Conservation (phyloP, 768 basidiomycete genomes). For the Rossbeevera mucosa region DNA sequence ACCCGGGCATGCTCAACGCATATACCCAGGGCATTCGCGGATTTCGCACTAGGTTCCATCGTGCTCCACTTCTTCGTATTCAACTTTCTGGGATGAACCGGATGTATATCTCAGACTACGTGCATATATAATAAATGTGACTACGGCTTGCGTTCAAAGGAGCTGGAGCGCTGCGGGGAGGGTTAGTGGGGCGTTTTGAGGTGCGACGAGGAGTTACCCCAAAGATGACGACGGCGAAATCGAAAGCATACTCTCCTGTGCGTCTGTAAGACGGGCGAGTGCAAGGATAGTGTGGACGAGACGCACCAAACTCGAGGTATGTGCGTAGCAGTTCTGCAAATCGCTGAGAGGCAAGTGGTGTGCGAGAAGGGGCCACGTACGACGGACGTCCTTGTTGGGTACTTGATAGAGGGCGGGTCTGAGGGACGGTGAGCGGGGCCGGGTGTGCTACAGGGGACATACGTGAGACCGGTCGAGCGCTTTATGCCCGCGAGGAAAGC, state of each 20-base stretch:
- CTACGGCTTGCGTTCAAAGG: conserved; percentile 55
- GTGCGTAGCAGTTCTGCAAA: conserved; percentile 60
- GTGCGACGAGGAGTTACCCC: conserved; percentile 46
- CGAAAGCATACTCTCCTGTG: conserved; percentile 79
- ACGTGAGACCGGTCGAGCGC: conserved; percentile 85
- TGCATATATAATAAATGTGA: conserved; percentile 8
- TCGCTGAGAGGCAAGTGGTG: conserved; percentile 1
- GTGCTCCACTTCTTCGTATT: conserved; percentile 97
- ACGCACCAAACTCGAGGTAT: conserved; percentile 76
- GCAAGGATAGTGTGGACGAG: neutral
- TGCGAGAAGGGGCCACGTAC: conserved; percentile 43
- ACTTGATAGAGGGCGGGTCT: conserved; percentile 74
- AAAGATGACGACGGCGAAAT: conserved; percentile 79
- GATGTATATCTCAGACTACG: neutral
- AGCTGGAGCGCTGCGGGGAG: conserved; percentile 55
- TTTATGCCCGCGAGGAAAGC: conserved; percentile 83
- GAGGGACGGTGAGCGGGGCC: neutral
- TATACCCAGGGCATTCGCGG: conserved; percentile 81
- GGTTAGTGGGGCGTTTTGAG: conserved; percentile 1
- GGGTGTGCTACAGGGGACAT: conserved; percentile 27
- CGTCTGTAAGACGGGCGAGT: neutral
- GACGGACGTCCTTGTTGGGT: conserved; percentile 84
- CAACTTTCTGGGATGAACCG: conserved; percentile 85
- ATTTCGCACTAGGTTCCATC: conserved; percentile 92
- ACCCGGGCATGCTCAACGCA: neutral